Percentiles rank a stretch among this genome's conserved stretches.
These are phyloP conservation scores for Clonostachys byssicola DNA, from an alignment of 2,329 filamentous ascomycete genomes.

Conservation along the genomic window DNA sequence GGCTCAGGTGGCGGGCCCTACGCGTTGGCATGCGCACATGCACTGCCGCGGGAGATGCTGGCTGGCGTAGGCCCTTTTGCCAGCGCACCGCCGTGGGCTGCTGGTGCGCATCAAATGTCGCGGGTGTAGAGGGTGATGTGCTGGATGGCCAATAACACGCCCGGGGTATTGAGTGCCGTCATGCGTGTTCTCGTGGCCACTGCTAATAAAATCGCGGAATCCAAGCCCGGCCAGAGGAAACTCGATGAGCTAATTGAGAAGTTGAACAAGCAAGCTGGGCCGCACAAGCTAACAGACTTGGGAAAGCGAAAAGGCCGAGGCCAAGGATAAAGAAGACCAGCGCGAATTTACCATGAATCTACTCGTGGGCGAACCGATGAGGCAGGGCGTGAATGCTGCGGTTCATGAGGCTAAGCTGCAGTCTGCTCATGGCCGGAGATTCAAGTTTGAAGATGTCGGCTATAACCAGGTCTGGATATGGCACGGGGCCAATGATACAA, in stretches of 20 bases:
- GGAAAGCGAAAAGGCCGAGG: background rate
- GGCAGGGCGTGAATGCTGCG: slow-evolving; percentile 13
- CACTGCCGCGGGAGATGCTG: slow-evolving; percentile 12
- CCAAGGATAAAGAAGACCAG: slow-evolving; percentile 3
- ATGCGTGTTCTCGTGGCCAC: slow-evolving; percentile 10
- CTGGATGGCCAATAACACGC: slow-evolving; percentile 12
- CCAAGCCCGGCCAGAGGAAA: too few species aligned
- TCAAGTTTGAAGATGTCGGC: slow-evolving; percentile 17
- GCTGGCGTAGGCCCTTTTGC: slow-evolving; percentile 29
- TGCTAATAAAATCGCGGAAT: slow-evolving; percentile 4
- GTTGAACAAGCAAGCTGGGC: background rate
- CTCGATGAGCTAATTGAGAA: background rate
- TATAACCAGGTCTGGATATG: slow-evolving; percentile 19
- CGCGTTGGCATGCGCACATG: slow-evolving; percentile 24
- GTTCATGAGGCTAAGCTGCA: slow-evolving; percentile 22
- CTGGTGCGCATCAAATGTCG: slow-evolving; percentile 20
- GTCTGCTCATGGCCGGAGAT: slow-evolving; percentile 17
- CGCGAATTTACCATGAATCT: slow-evolving; percentile 18
- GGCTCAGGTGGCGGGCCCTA: slow-evolving; percentile 28
- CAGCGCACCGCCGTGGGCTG: slow-evolving; percentile 24
- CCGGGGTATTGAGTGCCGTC: slow-evolving; percentile 9
- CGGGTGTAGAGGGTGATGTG: slow-evolving; percentile 9
- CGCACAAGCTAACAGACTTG: background rate
- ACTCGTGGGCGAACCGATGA: slow-evolving; percentile 19
- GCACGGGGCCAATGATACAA: slow-evolving; percentile 22